These are phyloP conservation scores for Chrysanthemum lavandulifolium DNA, from an alignment of 129 eudicot genomes.

Conservation along the genomic window DNA sequence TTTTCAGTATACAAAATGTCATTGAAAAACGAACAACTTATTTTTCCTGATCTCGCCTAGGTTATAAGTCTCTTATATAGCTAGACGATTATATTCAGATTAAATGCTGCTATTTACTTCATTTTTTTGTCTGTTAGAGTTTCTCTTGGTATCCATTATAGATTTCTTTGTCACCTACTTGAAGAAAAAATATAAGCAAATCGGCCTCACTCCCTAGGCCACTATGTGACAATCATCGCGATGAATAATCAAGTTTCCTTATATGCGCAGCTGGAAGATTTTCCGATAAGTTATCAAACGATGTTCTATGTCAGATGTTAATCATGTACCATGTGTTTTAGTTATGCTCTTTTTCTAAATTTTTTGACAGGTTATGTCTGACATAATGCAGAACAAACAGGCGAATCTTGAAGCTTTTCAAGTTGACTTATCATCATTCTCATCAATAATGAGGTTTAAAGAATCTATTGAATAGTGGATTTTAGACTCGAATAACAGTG, in stretches of 20 bases:
- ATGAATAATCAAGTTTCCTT: conserved; percentile 26
- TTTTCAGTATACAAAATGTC: neutral
- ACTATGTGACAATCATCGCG: conserved; percentile 5
- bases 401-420: conserved; percentile 67
- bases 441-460: conserved; percentile 70
- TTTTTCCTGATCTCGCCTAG: too few species aligned
- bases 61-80: too few species aligned
- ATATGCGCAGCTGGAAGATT: conserved; percentile 81
- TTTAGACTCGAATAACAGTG: conserved; percentile 41
- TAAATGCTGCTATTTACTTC: too few species aligned
- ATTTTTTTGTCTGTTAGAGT: too few species aligned
- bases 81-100: too few species aligned
- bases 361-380: conserved; percentile 45
- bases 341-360: conserved; percentile 13
- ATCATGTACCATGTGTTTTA: neutral
- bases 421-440: conserved; percentile 64
- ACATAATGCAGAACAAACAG: conserved; percentile 43
- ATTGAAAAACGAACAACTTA: too few species aligned
- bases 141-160: too few species aligned
- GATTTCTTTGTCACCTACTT: too few species aligned
- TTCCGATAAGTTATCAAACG: conserved; percentile 24
- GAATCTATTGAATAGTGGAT: conserved; percentile 67
- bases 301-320: conserved; percentile 5
- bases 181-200: conserved; percentile 8
- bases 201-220: conserved; percentile 11